These are phyloP conservation scores for Euphorbia lathyris DNA, from an alignment of 345 rosid genomes.

Conservation along the genomic window DNA sequence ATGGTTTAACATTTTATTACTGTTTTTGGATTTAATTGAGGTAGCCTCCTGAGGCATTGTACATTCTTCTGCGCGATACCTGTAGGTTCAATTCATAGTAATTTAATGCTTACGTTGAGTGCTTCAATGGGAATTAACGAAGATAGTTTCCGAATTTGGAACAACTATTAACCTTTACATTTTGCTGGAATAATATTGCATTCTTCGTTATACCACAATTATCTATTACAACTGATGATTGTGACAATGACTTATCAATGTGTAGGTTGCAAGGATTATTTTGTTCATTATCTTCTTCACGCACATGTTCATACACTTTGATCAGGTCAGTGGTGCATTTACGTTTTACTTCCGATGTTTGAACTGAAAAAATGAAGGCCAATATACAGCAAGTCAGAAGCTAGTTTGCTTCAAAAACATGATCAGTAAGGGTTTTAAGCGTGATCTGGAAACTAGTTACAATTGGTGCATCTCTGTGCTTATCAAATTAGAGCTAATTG, in stretches of 20 bases:
- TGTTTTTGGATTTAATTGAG: neutral
- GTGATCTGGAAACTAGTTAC: too few relatives aligned
- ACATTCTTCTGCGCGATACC: neutral
- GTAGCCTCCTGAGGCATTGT: neutral
- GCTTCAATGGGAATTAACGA: neutral
- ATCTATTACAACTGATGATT: neutral
- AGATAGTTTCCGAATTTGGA: neutral
- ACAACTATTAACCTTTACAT: neutral
- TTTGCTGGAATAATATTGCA: neutral
- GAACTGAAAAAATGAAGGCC: neutral
- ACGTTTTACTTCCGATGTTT: neutral
- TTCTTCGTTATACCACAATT: neutral
- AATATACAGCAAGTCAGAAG: neutral
- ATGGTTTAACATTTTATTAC: neutral
- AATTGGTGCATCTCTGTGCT: too few relatives aligned
- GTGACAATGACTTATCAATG: constrained; percentile 6
- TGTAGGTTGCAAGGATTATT: constrained; percentile 70
- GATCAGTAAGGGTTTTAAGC: too few relatives aligned
- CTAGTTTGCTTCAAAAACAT: neutral
- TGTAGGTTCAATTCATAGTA: neutral
- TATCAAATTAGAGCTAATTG: neutral
- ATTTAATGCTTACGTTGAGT: neutral
- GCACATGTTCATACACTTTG: constrained; percentile 62
- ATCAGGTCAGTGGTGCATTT: constrained; percentile 47
- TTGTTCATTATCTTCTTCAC: constrained; percentile 60